phyloP scores from a whole-genome alignment of 139 green algal genomes.

The Gonium pectorale region DNA sequence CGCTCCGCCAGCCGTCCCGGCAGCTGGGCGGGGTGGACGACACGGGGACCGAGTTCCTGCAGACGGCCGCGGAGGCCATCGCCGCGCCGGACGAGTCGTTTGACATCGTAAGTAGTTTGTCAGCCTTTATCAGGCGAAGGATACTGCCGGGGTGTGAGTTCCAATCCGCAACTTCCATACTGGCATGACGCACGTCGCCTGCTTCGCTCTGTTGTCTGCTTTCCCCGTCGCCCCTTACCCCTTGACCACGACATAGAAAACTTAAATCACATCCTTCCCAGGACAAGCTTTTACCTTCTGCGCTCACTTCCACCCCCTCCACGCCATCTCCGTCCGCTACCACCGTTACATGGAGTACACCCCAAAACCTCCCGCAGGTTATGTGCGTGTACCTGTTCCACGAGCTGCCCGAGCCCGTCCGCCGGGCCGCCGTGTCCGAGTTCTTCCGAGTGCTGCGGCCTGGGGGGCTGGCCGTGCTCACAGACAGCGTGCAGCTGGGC shows the following conservation, averaged over 20 bases:
- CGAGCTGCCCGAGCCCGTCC: conserved; percentile 80
- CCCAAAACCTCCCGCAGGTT: conserved; percentile 55
- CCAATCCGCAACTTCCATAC: no score
- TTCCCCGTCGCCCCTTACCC: no score
- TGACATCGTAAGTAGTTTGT: conserved; percentile 70
- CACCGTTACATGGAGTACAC: no score
- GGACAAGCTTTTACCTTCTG: no score
- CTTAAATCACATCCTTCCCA: no score
- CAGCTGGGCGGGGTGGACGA: conserved; percentile 66
- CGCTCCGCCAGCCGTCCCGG: conserved; percentile 43
- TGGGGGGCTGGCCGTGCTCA: conserved; percentile 72
- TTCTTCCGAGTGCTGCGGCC: conserved; percentile 86
- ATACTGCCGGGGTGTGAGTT: no score
- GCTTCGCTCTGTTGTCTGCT: no score
- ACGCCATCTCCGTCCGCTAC: no score
- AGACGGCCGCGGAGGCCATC: conserved; percentile 74
- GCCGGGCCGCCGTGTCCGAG: conserved; percentile 64
- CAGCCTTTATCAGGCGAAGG: no score
- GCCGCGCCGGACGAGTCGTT: conserved; percentile 65
- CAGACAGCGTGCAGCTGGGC: conserved; percentile 74
- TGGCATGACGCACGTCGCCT: no score
- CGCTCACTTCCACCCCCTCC: background rate
- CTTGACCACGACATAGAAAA: no score
- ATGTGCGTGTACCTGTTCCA: conserved; percentile 89
- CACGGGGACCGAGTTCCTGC: conserved; percentile 47